phyloP scores from a whole-genome alignment of 371 early-diverging fungal genomes.

The Sporodiniella umbellata region DNA sequence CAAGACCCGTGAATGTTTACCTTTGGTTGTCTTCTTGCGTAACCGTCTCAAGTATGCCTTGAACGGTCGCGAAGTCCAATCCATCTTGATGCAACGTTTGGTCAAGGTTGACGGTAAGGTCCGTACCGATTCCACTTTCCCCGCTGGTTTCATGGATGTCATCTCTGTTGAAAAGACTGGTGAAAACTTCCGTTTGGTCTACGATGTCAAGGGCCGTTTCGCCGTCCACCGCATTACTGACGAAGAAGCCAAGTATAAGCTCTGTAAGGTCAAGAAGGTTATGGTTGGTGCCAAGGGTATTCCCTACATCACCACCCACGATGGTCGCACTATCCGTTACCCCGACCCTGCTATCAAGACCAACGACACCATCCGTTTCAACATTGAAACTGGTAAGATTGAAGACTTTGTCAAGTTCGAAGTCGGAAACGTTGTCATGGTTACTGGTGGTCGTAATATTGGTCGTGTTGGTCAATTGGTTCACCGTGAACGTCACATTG shows the following conservation, averaged over 20 bases:
- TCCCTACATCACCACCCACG: conserved; percentile 98
- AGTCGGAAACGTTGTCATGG: conserved; percentile 93
- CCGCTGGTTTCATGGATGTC: conserved; percentile 99
- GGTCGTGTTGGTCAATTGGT: conserved; percentile 99
- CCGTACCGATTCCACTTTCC: conserved; percentile 97
- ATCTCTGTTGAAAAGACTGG: conserved; percentile 98
- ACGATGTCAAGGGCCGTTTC: conserved; percentile 99
- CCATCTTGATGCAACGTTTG: conserved; percentile 97
- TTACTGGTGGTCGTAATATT: conserved; percentile 99
- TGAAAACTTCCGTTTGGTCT: conserved; percentile 99
- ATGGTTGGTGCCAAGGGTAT: conserved; percentile 93
- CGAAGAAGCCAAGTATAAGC: conserved; percentile 99
- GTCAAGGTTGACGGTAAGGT: conserved; percentile 99
- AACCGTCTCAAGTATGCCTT: conserved; percentile 99
- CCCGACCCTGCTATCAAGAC: conserved; percentile 98
- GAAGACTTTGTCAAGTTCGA: conserved; percentile 95
- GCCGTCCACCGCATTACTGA: conserved; percentile 98
- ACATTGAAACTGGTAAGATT: conserved; percentile 93
- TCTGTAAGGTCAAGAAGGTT: conserved; percentile 97
- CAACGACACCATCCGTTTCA: conserved; percentile 98
- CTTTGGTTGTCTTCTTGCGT: conserved; percentile 97
- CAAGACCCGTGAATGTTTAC: conserved; percentile 99
- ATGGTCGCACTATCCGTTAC: conserved; percentile 99
- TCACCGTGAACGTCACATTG: conserved; percentile 96
- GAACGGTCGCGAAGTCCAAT: conserved; percentile 95